Evolutionary conservation across 2,329 filamentous ascomycete genomes (phyloP).

Genomic region (Claviceps capensis): DNA sequence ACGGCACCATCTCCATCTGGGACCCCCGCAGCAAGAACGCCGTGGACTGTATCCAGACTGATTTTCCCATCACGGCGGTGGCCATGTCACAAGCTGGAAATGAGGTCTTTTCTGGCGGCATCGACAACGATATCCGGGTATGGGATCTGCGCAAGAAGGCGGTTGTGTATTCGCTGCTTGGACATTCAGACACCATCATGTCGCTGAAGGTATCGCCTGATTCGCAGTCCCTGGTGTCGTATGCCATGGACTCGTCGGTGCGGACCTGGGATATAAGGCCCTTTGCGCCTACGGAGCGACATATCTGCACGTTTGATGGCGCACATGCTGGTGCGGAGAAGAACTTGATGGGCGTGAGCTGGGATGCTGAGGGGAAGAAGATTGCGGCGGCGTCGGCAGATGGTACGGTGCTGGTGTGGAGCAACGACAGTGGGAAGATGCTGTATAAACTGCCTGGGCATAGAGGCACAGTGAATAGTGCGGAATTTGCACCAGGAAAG

Average conservation of each 20-base stretch:
- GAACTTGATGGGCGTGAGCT: conserved; percentile 81
- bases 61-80: conserved; percentile 84
- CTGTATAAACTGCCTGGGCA: conserved; percentile 92
- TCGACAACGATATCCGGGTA: conserved; percentile 94
- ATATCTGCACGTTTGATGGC: conserved; percentile 84
- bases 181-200: conserved; percentile 85
- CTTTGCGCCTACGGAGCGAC: conserved; percentile 78
- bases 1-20: conserved; percentile 90
- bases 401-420: conserved; percentile 85
- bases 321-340: conserved; percentile 78
- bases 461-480: conserved; percentile 88
- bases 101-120: conserved; percentile 86
- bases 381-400: conserved; percentile 85
- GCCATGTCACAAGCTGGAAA: conserved; percentile 89
- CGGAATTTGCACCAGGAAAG: conserved; percentile 71
- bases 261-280: conserved; percentile 93
- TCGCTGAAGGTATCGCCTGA: conserved; percentile 88
- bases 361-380: conserved; percentile 74
- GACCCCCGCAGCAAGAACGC: conserved; percentile 85
- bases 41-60: conserved; percentile 75
- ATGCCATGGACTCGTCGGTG: conserved; percentile 87
- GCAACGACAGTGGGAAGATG: conserved; percentile 73
- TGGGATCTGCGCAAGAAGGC: conserved; percentile 93
- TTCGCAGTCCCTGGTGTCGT: conserved; percentile 77
- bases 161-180: conserved; percentile 73